phyloP scores from a whole-genome alignment of 2,329 filamentous ascomycete species.

The Sordariomycetes sp. region DNA sequence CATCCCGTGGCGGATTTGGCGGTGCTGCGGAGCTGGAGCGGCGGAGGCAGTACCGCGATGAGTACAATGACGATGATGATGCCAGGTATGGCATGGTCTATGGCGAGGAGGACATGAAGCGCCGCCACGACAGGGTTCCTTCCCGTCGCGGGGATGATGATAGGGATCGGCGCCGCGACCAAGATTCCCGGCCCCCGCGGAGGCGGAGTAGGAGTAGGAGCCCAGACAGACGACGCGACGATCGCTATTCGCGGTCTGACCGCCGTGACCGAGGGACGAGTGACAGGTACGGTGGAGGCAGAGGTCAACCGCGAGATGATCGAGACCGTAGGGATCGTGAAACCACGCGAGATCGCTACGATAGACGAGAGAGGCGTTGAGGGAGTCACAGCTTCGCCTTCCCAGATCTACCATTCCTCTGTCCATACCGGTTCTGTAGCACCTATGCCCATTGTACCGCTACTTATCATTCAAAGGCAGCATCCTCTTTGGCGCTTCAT shows the following conservation, averaged over 20 bases:
- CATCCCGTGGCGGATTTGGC: slow-evolving; percentile 66
- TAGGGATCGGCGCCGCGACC: slow-evolving; percentile 9
- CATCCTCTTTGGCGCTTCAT: background rate
- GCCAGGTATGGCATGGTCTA: slow-evolving; percentile 64
- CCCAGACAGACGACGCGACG: slow-evolving; percentile 8
- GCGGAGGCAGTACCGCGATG: slow-evolving; percentile 76
- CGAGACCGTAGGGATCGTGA: slow-evolving; percentile 15
- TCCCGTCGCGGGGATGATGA: slow-evolving; percentile 13
- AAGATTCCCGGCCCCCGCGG: background rate
- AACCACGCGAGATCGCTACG: slow-evolving; percentile 8
- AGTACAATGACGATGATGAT: slow-evolving; percentile 27
- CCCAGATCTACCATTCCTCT: background rate
- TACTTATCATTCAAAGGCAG: background rate
- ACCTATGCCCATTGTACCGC: background rate
- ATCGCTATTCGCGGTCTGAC: background rate
- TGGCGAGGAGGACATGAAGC: slow-evolving; percentile 55
- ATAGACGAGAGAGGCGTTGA: background rate
- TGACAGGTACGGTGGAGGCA: slow-evolving; percentile 14
- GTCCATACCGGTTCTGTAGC: background rate
- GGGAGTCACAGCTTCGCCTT: background rate
- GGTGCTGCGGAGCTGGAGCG: slow-evolving; percentile 82
- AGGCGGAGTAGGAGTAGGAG: slow-evolving; percentile 10
- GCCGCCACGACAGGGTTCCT: slow-evolving; percentile 26
- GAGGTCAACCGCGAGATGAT: slow-evolving; percentile 16
- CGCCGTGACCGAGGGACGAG: slow-evolving; percentile 7